These are phyloP conservation scores for Acacia crassicarpa DNA, from an alignment of 306 rosid species.

Conservation along the genomic window DNA sequence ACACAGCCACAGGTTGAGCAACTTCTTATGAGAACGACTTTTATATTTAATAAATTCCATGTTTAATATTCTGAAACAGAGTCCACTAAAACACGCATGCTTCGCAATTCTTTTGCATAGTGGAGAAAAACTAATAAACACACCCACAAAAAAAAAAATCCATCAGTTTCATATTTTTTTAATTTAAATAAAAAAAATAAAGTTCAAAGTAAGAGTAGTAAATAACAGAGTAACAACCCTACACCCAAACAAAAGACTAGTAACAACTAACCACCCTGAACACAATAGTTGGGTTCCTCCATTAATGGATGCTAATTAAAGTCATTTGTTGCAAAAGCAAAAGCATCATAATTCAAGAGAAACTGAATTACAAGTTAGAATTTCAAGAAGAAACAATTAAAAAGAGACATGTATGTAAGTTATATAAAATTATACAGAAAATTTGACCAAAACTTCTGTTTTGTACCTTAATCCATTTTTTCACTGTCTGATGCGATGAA, in stretches of 20 bases:
- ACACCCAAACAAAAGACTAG: background rate
- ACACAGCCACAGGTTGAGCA: constrained; percentile 37
- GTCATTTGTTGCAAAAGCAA: constrained; percentile 29
- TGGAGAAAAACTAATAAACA: background rate
- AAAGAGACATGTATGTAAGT: constrained; percentile 15
- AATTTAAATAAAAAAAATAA: background rate
- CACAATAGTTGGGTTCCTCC: constrained; percentile 17
- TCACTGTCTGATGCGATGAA: constrained; percentile 45
- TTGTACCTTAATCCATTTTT: constrained; percentile 36
- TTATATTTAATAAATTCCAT: constrained; percentile 23
- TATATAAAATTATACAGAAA: constrained; percentile 25
- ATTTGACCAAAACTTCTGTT: constrained; percentile 40
- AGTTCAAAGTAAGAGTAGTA: background rate
- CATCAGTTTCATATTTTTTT: background rate
- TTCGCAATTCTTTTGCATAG: constrained; percentile 5
- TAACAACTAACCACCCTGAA: constrained; percentile 2
- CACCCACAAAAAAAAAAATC: background rate
- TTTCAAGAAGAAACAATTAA: constrained; percentile 19
- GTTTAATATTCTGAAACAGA: constrained; percentile 47
- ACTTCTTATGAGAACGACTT: constrained; percentile 52
- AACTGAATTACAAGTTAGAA: constrained; percentile 53
- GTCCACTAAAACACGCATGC: constrained; percentile 51
- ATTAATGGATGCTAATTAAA: constrained; percentile 23
- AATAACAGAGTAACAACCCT: constrained; percentile 11
- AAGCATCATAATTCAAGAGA: constrained; percentile 29